Base-by-base conservation (phyloP, 768 basidiomycete genomes). In the Dacryopinax primogenitus region DNA sequence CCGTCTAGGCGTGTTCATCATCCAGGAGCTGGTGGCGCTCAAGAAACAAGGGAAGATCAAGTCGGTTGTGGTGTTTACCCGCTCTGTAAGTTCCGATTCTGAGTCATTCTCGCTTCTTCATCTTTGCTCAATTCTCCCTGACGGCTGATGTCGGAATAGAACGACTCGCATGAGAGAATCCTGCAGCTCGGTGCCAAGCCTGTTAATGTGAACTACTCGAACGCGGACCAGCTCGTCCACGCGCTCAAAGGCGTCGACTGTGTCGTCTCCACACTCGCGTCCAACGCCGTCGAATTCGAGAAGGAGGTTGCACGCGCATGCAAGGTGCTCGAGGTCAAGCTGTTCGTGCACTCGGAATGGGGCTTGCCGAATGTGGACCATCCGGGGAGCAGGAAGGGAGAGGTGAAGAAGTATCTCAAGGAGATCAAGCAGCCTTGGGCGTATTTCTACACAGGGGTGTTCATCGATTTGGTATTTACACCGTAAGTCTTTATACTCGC, bases 401-500 rank as follows among this genome's bases (percentile, higher is more conserved):
- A 58, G 51, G 51, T 58, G 51, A 58, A 32, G 18, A 26, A 18
- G 51, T 58, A 58, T 58, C 11, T 58, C 15, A 58, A 32, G 26
- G 51, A 69, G 32, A 44, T 70, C 13, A 65, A 64, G 37, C 45
- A 70, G 47, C 69, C 66, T n/a, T 68, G 68, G 39, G 63, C 67
- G 11, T 26, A 58, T 21, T 68, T 70, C 64, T 68, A 67, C 64
- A 70, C 65, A 18, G 69, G 69, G 33, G 64, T 61, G 33, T 64
- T 47, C 30, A 28, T 30, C 4, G 51, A 58, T 21, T 4, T 58
- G 51, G 32, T 58, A 11, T 58, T 58, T 21, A 7, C 63, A 4
- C 64, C 67, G 41, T 67, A 23, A 13, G 37, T 64, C 21, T 63
- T 69, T 44, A 1, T 34, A 36, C 63, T 63, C 64, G 3, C 30